Base-by-base conservation (phyloP, 2,329 filamentous ascomycete genomes). In the Arthrobotrys pseudoclavata region DNA sequence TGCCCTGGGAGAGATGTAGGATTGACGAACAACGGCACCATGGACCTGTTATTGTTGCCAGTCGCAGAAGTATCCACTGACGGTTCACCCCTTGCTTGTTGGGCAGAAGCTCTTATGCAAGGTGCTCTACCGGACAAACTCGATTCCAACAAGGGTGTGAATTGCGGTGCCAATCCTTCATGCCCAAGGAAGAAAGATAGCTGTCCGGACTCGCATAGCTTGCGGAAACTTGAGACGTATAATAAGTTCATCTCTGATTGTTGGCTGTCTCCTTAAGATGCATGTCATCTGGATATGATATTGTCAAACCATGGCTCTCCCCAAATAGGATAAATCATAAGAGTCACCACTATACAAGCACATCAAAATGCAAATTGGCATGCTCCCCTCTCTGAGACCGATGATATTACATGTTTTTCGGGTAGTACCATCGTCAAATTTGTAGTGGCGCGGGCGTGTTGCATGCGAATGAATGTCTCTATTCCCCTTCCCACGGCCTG, bases 91-190 rank as follows among this genome's bases (percentile, higher is more conserved):
- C 72, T 76, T 76, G 72, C 72, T 67, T 76, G 40, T 4, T 48
- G 40, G 40, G 66, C 67, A 70, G 72, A 67, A 76, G 72, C 60
- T 76, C 45, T 62, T 6, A 76, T 66, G 72, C 52, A 76, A 76
- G 66, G 66, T 53, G 37, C n/a, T 20, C 57, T 15, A 57, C 48
- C n/a, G n/a, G 60, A 67, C 48, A 18, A 60, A 34, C 24, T 52
- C 42, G 63, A 62, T 52, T 24, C 24, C 20, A 29, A 47, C 22
- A 45, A 47, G 37, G 31, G n/a, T 10, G 20, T 47, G 37, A 45
- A 57, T 57, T 24, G 31, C 31, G 4, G 18, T 24, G 7, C 10
- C 22, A 37, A 29, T 42, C 55, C 55, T 42, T 60, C 34, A 42
- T 60, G 55, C 20, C 34, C 34, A n/a, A 42, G 34, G n/a, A 24